These are phyloP conservation scores for Cornus kousa DNA, from an alignment of 148 eudicot genomes.

Conservation along the genomic window DNA sequence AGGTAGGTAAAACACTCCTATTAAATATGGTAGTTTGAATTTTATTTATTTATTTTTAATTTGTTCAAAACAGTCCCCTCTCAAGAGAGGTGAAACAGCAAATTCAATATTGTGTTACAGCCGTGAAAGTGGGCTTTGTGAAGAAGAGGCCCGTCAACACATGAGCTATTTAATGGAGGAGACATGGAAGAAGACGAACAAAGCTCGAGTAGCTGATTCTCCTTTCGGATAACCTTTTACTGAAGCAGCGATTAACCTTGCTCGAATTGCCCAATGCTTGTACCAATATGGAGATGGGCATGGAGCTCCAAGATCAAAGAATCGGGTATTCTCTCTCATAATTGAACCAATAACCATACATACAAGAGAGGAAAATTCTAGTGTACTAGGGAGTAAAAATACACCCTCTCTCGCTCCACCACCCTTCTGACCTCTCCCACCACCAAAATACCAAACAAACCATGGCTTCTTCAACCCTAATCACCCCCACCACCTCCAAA, in stretches of 20 bases:
- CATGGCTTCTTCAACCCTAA: conserved; percentile 70
- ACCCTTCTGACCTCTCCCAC: conserved; percentile 8
- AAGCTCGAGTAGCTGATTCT: conserved; percentile 6
- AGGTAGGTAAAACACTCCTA: conserved; percentile 10
- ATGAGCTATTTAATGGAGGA: conserved; percentile 24
- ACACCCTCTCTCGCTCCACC: conserved; percentile 2
- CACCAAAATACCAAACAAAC: conserved; percentile 1
- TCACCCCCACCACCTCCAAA: conserved; percentile 55
- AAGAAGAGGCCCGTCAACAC: conserved; percentile 24
- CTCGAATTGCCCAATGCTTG: conserved; percentile 20
- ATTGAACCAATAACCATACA: conserved; percentile 25
- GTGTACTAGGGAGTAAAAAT: background rate
- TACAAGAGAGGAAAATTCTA: too few species aligned
- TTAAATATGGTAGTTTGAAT: too few species aligned
- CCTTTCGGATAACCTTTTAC: conserved; percentile 9
- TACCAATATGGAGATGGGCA: conserved; percentile 41
- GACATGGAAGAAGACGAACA: conserved; percentile 31
- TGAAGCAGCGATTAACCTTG: conserved; percentile 25
- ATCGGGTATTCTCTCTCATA: conserved; percentile 14
- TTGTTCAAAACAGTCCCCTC: too few species aligned
- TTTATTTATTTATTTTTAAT: too few species aligned
- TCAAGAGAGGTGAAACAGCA: conserved; percentile 29
- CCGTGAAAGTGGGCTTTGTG: conserved; percentile 18
- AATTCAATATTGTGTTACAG: conserved; percentile 32
- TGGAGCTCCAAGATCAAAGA: conserved; percentile 25